Evolutionary conservation across 805 yeast genomes (phyloP), one percentile per base, ranked within the genome.

Genomic region (Maudiozyma saulgeensis): DNA sequence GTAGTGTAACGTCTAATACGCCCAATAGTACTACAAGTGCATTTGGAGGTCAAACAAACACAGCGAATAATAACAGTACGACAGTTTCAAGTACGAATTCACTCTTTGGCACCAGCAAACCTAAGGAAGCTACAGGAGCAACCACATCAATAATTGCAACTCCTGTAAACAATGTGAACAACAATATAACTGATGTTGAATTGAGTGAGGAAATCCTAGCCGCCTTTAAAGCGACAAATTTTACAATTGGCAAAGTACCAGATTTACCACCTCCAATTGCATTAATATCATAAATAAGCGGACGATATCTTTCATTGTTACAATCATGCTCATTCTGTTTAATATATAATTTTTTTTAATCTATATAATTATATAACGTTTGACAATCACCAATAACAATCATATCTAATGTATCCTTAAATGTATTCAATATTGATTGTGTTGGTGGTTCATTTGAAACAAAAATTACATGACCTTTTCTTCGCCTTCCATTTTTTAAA

Each of bases 381-480:
- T 82, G 88, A 58, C 88, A 82, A 60, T 82, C 86, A 7, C 87
- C 88, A 13, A 76, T 70, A 12, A 82, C 76, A 7, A 80, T 68
- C 45, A 82, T 61, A 57, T 83, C 88, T 51, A 82, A 71, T 1
- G 44, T 51, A 9, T 71, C 61, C 26, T 77, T 80, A 25, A 79
- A 68, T 49, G 71, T 69, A 50, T 73, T 81, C 53, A 72, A 70
- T 37, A 75, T 70, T 46, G 74, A 72, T 64, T 69, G 71, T 0
- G 74, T 64, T 3, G 84, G 84, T 45, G 72, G 72, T 43, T 81
- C 85, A 28, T 71, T 68, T 56, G 81, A 81, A 19, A 81, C 60
- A 82, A 85, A 82, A 4, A 82, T 72, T 2, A 81, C 77, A 51
- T 76, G 74, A 1, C 87, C 87, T 46, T 72, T 76, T n/a, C 39